Base-by-base conservation (phyloP, 2,329 filamentous ascomycete genomes). In the Colletotrichum gloeosporioides region DNA sequence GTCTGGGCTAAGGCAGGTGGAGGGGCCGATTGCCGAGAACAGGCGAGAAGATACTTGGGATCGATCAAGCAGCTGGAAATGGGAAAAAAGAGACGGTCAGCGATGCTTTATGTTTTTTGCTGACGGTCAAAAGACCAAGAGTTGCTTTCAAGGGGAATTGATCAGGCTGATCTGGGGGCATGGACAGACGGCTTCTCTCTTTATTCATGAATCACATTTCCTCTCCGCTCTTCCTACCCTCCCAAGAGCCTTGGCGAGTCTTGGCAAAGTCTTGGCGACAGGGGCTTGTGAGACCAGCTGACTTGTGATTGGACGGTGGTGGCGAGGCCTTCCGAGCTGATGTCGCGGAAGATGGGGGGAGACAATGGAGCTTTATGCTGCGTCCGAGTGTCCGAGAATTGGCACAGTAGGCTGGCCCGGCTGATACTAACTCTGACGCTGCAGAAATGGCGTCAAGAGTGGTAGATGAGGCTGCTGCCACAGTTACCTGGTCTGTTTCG, bases 181-280 rank as follows among this genome's bases (percentile, higher is more conserved):
- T 66, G 74, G 70, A 65, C 74, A 63, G 70, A 69, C 61, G 64
- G 74, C 74, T 69, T 69, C 44, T 69, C 59, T 73, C 74, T 76
- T 76, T 76, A 76, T 76, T 76, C 70, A 73, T 76, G 73, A 73
- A 76, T 76, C 64, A 76, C 73, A 76, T 76, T 76, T 73, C 74
- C 74, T 76, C 59, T 76, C 74, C 74, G 74, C 74, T 76, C 74
- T 76, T 73, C 74, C 74, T 76, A 69, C 64, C 64, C 65, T 76
- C 57, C 64, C 29, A 69, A 69, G 74, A 69, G 69, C 44, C 74
- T 76, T 76, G 70, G 70, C 74, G 70, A 73, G 69, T 59, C 74
- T 76, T 76, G 70, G 70, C 74, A 73, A 61, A 73, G 73, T 39
- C 73, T 76, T 76, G 74, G 74, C 74, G 70, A 73, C 74, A 29